Base-by-base conservation (phyloP, 768 basidiomycete genomes). In the Mycena rosella region DNA sequence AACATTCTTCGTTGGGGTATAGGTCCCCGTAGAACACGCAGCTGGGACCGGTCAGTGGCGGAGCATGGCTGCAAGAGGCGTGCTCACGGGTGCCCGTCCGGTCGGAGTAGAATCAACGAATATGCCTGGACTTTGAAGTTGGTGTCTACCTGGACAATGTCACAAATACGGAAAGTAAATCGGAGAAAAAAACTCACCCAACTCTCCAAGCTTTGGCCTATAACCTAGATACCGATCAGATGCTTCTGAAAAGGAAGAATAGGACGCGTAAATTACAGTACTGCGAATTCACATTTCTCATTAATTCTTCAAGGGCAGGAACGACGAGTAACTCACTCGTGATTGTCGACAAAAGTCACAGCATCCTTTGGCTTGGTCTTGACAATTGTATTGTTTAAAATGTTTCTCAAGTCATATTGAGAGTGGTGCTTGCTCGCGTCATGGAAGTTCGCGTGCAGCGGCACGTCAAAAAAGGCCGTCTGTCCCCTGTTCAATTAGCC, bases 391-490 rank as follows among this genome's bases (percentile, higher is more conserved):
- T 86, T 83, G 57, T 91, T 82, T 44, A 96, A 81, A 67, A 98
- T 90, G 34, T 76, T 86, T 67, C 95, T 82, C 51, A 98, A 84
- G 78, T 97, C 96, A 73, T 89, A 97, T 20, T 83, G 80, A 38
- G 84, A 83, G 32, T 90, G 86, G 18, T 82, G 81, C 68, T 88
- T 87, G 76, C 94, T 93, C 15, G 96, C 96, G 65, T 85, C 82
- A 74, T 91, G 84, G 74, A 96, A 91, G 71, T 94, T 95, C 79
- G 89, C 85, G 74, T 98, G 96, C 24, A 98, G 83, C 22, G 95
- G 94, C 9, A 95, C 94, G 75, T 98, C 96, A 70, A 98, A 98
- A 75, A 97, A 95, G 0, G 95, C 86, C 14, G 92, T 89, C 91
- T 97, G n/a, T n/a, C 65, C 24, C 15, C 45, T 44, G 22, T 30